phyloP scores from a whole-genome alignment of 495 filamentous ascomycete species.

The Neurospora sp. region DNA sequence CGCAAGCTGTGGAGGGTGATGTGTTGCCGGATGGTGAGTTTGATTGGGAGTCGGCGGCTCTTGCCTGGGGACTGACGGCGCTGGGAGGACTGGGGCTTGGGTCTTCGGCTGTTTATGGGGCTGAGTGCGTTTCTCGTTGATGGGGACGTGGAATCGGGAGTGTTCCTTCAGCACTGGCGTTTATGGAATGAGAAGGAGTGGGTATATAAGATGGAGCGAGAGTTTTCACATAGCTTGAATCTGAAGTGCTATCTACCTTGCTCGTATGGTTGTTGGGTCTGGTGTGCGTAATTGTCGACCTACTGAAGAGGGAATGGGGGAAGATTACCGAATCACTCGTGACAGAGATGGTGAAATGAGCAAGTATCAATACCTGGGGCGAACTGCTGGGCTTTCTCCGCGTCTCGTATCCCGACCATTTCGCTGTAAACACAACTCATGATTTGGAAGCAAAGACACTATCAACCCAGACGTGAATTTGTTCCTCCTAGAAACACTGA shows the following conservation, averaged over 20 bases:
- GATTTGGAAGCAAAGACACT: neutral
- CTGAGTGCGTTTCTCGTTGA: constrained; percentile 31
- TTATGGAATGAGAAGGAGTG: neutral
- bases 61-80: constrained; percentile 34
- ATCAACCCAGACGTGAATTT: neutral
- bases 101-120: constrained; percentile 32
- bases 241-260: neutral
- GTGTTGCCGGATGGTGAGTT: constrained; percentile 21
- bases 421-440: neutral
- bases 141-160: neutral
- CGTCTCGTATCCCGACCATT: neutral
- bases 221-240: neutral
- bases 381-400: too few species aligned
- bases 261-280: neutral
- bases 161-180: neutral
- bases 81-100: constrained; percentile 32
- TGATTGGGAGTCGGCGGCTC: constrained; percentile 36
- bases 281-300: neutral
- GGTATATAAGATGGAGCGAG: neutral
- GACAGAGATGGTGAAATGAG: neutral
- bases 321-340: too few species aligned
- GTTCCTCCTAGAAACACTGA: neutral
- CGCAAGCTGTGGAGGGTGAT: constrained; percentile 19
- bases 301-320: neutral
- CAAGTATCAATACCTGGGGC: neutral